phyloP scores from a whole-genome alignment of 345 rosid species.

The Acer yangbiense region DNA sequence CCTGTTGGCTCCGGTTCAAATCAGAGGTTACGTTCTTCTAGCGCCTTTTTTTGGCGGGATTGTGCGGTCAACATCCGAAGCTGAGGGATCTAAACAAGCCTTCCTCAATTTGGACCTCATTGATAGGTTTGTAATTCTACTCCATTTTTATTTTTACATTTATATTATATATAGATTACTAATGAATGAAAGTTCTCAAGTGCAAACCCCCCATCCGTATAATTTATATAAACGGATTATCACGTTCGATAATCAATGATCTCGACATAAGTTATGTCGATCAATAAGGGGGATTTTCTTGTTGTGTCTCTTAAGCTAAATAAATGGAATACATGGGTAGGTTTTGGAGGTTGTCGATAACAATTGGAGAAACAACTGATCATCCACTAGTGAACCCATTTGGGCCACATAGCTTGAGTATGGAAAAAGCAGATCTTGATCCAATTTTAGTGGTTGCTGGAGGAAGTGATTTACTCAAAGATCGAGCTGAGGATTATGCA shows the following conservation, averaged over 20 bases:
- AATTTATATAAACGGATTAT: too few species aligned
- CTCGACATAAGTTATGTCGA: too few species aligned
- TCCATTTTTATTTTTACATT: too few species aligned
- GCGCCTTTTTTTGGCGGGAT: constrained; percentile 65
- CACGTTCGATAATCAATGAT: too few species aligned
- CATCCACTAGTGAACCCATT: constrained; percentile 65
- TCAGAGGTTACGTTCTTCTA: constrained; percentile 51
- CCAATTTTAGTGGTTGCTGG: constrained; percentile 56
- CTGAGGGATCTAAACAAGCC: constrained; percentile 60
- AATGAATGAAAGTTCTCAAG: too few species aligned
- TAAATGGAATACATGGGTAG: too few species aligned
- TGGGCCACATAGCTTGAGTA: constrained; percentile 43
- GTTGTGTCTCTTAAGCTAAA: too few species aligned
- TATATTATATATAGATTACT: too few species aligned
- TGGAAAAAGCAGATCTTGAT: constrained; percentile 36
- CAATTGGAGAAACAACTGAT: constrained; percentile 53
- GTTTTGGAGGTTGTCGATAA: constrained; percentile 64
- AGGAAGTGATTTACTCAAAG: constrained; percentile 56
- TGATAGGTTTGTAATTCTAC: constrained; percentile 40
- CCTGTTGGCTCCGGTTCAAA: constrained; percentile 47
- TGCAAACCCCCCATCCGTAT: too few species aligned
- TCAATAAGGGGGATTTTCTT: too few species aligned
- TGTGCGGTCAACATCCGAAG: constrained; percentile 46
- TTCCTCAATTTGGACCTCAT: constrained; percentile 64
- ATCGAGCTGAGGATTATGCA: constrained; percentile 48